Percentiles rank a stretch among this genome's conserved stretches.
These are phyloP conservation scores for Alternaria sp. DNA, from an alignment of 2,329 filamentous ascomycete genomes.

Conservation along the genomic window DNA sequence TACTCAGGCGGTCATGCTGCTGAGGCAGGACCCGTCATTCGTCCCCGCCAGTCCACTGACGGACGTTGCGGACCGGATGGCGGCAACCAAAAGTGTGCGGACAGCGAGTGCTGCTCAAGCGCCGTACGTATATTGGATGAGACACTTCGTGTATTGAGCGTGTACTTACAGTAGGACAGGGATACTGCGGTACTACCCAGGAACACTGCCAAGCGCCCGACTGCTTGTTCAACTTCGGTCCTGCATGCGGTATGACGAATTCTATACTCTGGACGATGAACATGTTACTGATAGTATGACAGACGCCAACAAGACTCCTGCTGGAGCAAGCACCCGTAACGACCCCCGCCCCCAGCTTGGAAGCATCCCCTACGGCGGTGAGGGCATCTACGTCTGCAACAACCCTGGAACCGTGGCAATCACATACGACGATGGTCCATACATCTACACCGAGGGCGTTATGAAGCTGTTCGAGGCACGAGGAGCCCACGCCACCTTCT, in stretches of 20 bases:
- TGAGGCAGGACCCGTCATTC: conserved; percentile 18
- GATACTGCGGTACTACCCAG: conserved; percentile 60
- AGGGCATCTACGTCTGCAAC: conserved; percentile 62
- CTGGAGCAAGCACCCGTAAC: conserved; percentile 60
- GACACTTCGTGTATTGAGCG: not conserved
- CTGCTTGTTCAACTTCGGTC: conserved; percentile 65
- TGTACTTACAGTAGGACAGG: not conserved
- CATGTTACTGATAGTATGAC: conserved; percentile 45
- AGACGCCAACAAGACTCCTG: conserved; percentile 62
- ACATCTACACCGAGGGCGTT: conserved; percentile 65
- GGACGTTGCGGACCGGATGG: conserved; percentile 37
- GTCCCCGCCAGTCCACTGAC: conserved; percentile 33
- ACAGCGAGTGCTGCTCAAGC: conserved; percentile 43
- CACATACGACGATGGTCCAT: conserved; percentile 71
- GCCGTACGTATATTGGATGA: conserved; percentile 8
- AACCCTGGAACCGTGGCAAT: conserved; percentile 65
- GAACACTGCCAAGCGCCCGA: conserved; percentile 66
- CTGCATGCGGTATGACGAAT: conserved; percentile 35
- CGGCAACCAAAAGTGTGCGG: conserved; percentile 29
- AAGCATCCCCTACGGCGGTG: conserved; percentile 61
- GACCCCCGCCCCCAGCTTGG: conserved; percentile 62
- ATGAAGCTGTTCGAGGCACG: conserved; percentile 65
- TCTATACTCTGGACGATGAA: not conserved
- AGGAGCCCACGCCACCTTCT: conserved; percentile 71
- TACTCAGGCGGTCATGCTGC: conserved; percentile 24